Evolutionary conservation across 2,329 filamentous ascomycete genomes (phyloP), one percentile per base, ranked within the genome.

Genomic region (Samsoniella hepiali): DNA sequence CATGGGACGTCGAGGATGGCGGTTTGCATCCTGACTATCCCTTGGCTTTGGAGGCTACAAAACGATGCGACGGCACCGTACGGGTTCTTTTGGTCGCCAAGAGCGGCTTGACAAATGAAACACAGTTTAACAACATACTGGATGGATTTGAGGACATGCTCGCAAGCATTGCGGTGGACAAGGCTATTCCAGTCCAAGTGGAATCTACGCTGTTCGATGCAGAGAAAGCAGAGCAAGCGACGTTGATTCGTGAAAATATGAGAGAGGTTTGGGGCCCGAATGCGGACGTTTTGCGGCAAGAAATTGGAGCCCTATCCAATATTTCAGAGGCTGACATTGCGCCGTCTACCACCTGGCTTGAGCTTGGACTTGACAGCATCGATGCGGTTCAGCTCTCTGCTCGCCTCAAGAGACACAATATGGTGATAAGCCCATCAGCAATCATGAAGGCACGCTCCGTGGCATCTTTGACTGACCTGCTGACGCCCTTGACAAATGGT

Each of bases 301-400:
- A 90, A 68, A 82, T 97, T 50, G 84, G 89, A 1, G 69, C 71
- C 0, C 77, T 97, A 5, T 84, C 88, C 1, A 82, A 81, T 0
- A 71, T 88, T 0, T 72, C 82, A 0, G 72, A 75, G 3, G 72
- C 79, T 1, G 75, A 81, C 0, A 77, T 97, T 44, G 73, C 76
- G 1, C 82, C 84, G 58, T 75, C 79, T 7, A 86, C 85, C 0
- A 89, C 89, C 0, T 85, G 97, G 11, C 88, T 96, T 45, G 88
- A 94, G 68, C 82, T 97, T 38, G 93, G 93, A 0, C 82, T 97
- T 7, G 94, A 97, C 77, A 97, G 93, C 70, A 96, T 97, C 64
- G 93, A 97, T 74, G 85, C 90, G 1, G 94, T 97, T 73, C 96
- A 92, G 69, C 78, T 97, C 0, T 89, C 91, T 0, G 88, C 91